These are phyloP conservation scores for Schizochytrium sp. DNA, from an alignment of 108 stramenopile species.

Conservation along the genomic window DNA sequence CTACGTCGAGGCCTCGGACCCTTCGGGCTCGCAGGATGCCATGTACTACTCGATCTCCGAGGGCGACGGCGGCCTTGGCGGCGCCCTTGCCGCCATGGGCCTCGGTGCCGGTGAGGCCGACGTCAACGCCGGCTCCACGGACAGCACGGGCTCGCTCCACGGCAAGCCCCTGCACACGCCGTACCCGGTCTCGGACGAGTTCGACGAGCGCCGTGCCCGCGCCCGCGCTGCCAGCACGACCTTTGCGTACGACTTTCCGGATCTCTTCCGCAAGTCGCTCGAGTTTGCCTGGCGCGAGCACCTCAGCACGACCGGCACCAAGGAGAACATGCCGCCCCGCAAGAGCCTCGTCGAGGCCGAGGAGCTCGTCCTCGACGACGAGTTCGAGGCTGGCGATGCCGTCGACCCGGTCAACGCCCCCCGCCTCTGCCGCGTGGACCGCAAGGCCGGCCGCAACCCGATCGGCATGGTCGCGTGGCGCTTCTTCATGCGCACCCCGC, in stretches of 20 bases:
- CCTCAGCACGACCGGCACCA: conserved; percentile 5
- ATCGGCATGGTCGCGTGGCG: conserved; percentile 99
- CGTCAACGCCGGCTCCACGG: background rate
- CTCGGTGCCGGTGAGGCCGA: background rate
- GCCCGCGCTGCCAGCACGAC: conserved; percentile 76
- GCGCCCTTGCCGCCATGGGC: conserved; percentile 14
- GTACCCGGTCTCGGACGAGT: conserved; percentile 79
- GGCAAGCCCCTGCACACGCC: conserved; percentile 67
- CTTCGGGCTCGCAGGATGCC: background rate
- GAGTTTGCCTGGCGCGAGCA: conserved; percentile 60
- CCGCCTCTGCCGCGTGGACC: conserved; percentile 36
- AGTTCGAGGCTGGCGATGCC: conserved; percentile 28
- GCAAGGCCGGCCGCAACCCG: conserved; percentile 86
- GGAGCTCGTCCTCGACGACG: conserved; percentile 80
- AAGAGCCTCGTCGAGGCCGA: conserved; percentile 30
- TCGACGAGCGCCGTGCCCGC: conserved; percentile 77
- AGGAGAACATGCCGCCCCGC: background rate
- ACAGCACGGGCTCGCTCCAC: conserved; percentile 40
- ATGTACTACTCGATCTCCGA: conserved; percentile 67
- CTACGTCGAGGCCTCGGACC: conserved; percentile 77
- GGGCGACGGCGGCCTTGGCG: conserved; percentile 8
- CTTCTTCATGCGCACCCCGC: conserved; percentile 81
- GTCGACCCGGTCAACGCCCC: background rate
- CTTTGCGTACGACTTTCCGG: conserved; percentile 90
- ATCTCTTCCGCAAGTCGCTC: conserved; percentile 85